Evolutionary conservation across 306 rosid species (phyloP), one percentile per base, ranked within the genome.

Genomic region (Vicia sativa): DNA sequence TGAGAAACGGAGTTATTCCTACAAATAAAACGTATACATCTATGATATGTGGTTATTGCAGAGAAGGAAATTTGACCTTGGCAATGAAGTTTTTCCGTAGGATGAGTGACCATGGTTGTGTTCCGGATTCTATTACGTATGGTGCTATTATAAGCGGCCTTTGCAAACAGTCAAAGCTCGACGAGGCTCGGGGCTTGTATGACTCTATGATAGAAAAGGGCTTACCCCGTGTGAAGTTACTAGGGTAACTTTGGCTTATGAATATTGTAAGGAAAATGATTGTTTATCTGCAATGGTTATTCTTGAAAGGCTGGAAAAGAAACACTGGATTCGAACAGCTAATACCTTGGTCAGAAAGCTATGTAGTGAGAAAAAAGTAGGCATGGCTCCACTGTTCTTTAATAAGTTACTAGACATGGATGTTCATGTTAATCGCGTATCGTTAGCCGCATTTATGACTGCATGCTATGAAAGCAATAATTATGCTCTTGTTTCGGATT

Each of bases 71-170:
- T 25, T 29, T 86, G 49, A 64, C 41, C 53, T 57, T 73, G 79
- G 99, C 99, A 10, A 25, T 84, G 7, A 83, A 85, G 69, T 70
- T 82, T 71, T 88, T 90, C 58, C 85, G 43, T 13, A 77, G 78
- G 80, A 90, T 93, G 96, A 79, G 78, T 16, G 87, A 80, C 59
- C 90, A 82, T 72, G 87, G 92, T 38, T 86, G 96, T 77, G 58
- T 62, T 21, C 90, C 97, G 0, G 97, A 87, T 74, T 74, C 77
- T 77, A 71, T 88, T 65, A 77, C 90, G 37, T 93, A 85, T 25
- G 80, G 96, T 53, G 87, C 97, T 38, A 81, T 90, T 70, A 90
- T 93, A 68, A 90, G 99, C 15, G 95, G 99, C 26, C 89, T 90
- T 43, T 90, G 96, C 77, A 90, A 80, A 71, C 90, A 82, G 46